These are phyloP conservation scores for Herpetomonas muscarum DNA, from an alignment of 208 protist species.

Conservation along the genomic window DNA sequence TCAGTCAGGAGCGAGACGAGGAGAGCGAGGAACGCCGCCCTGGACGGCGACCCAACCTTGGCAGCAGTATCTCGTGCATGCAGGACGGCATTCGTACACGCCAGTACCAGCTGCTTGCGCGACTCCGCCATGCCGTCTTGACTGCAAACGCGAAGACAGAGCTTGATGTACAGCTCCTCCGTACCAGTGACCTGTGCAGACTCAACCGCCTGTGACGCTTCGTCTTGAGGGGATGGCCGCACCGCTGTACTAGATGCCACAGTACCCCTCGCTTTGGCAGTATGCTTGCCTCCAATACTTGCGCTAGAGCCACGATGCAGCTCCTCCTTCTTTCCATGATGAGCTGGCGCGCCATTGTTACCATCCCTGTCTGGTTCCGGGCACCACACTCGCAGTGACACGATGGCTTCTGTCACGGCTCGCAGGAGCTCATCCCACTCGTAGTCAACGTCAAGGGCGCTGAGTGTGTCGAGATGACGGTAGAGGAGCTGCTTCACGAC, in stretches of 20 bases:
- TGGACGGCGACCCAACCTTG: neutral
- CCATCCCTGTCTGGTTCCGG: neutral
- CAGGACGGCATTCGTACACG: slow-evolving; percentile 11
- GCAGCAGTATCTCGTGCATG: neutral
- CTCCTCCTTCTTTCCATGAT: no score
- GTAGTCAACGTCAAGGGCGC: slow-evolving; percentile 51
- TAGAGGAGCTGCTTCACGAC: slow-evolving; percentile 28
- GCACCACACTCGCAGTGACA: slow-evolving; percentile 46
- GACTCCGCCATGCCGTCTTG: slow-evolving; percentile 8
- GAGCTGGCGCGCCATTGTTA: no score
- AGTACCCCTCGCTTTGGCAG: no score
- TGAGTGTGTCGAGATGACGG: slow-evolving; percentile 28
- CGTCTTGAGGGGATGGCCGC: no score
- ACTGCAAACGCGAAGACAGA: slow-evolving; percentile 11
- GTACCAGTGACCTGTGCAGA: slow-evolving; percentile 3
- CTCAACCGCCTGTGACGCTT: no score
- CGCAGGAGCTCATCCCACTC: slow-evolving; percentile 81
- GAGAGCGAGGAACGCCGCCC: neutral
- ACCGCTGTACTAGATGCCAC: no score
- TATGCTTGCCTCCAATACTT: no score
- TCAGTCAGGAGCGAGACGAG: neutral
- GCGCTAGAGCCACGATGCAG: no score
- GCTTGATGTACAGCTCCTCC: slow-evolving; percentile 2
- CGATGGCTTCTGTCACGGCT: slow-evolving; percentile 47
- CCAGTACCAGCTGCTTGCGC: slow-evolving; percentile 22